phyloP scores from a whole-genome alignment of 140 eudicot species.

The Flaveria floridana region DNA sequence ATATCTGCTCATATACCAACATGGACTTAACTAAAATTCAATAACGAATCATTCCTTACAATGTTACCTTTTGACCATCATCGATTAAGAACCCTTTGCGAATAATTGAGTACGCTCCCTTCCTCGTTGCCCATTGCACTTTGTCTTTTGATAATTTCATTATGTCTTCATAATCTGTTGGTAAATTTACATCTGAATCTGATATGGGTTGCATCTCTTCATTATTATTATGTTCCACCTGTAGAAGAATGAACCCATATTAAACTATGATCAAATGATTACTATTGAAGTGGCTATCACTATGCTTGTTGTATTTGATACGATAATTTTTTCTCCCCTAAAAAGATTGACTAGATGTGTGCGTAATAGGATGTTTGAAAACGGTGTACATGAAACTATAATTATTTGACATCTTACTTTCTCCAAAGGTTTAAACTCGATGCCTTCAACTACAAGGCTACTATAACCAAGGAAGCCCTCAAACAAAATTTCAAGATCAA shows the following conservation, averaged over 20 bases:
- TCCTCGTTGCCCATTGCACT: not conserved
- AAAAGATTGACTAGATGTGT: no score
- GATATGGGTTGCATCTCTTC: not conserved
- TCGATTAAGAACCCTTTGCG: constrained; percentile 18
- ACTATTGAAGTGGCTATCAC: no score
- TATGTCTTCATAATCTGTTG: not conserved
- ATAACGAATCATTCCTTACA: not conserved
- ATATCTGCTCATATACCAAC: no score
- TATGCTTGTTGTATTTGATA: no score
- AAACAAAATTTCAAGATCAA: no score
- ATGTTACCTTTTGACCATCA: constrained; percentile 8
- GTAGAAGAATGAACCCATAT: not conserved
- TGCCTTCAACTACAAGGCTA: no score
- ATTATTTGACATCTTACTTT: no score
- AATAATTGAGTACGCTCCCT: not conserved
- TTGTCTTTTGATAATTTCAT: not conserved
- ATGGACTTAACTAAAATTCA: not conserved
- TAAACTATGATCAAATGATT: not conserved
- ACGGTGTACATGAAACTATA: no score
- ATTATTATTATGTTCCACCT: not conserved
- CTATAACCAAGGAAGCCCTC: no score
- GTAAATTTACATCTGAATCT: not conserved
- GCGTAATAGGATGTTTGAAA: no score
- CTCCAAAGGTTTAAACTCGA: no score
- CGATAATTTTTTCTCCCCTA: no score